These are phyloP conservation scores for Arthrobotrys iridis DNA, from an alignment of 2,329 filamentous ascomycete genomes.

Conservation along the genomic window DNA sequence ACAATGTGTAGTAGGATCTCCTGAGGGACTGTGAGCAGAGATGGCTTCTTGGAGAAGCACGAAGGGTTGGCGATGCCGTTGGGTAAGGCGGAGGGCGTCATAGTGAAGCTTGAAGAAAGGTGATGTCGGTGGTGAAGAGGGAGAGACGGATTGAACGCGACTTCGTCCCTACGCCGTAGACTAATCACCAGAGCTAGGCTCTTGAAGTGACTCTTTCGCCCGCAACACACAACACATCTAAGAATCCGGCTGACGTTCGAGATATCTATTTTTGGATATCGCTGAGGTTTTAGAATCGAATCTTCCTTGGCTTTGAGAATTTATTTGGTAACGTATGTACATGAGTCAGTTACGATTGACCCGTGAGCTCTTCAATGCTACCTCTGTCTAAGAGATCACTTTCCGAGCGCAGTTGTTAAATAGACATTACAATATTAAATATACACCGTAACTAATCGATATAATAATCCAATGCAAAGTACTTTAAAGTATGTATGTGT, in stretches of 20 bases:
- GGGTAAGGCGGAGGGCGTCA: background rate
- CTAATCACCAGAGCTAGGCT: too few species aligned
- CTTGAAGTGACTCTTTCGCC: background rate
- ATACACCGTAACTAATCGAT: too few species aligned
- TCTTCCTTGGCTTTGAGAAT: too few species aligned
- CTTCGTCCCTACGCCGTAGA: background rate
- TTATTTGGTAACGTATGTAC: too few species aligned
- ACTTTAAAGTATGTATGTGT: background rate
- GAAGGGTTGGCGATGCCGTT: background rate
- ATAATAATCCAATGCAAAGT: too few species aligned
- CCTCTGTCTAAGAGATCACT: too few species aligned
- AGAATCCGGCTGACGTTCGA: background rate
- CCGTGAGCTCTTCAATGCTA: too few species aligned
- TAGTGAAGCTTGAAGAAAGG: background rate
- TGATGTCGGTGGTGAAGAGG: constrained; percentile 6
- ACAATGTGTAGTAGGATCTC: constrained; percentile 39
- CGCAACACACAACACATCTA: background rate
- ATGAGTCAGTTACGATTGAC: too few species aligned
- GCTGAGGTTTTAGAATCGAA: background rate
- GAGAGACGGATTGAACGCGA: background rate
- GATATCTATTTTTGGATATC: too few species aligned
- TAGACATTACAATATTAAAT: background rate
- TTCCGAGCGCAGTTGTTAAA: background rate
- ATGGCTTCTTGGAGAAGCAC: background rate
- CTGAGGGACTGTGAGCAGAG: constrained; percentile 24